Conservation (phyloP, 2,329 filamentous ascomycete species). For the Apiospora kogelbergensis region DNA sequence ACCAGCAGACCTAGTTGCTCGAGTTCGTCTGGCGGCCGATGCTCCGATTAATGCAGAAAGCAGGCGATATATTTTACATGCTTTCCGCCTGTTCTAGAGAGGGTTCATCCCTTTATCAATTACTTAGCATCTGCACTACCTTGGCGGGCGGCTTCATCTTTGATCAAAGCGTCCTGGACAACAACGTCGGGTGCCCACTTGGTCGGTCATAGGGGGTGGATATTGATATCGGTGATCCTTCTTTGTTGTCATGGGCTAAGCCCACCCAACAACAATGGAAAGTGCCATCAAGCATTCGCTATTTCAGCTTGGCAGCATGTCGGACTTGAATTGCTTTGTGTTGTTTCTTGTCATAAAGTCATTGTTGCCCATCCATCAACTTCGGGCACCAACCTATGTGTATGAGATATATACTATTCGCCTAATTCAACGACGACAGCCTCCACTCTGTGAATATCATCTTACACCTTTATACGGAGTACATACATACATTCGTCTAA, state of each 20-base stretch:
- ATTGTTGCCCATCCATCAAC: neutral
- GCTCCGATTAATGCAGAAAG: neutral
- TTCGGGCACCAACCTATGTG: neutral
- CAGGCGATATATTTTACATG: neutral
- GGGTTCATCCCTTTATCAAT: neutral
- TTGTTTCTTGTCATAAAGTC: neutral
- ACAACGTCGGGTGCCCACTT: neutral
- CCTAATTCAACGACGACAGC: neutral
- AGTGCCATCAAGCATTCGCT: neutral
- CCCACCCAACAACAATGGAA: neutral
- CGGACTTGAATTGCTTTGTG: neutral
- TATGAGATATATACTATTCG: neutral
- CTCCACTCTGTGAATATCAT: neutral
- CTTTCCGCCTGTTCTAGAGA: neutral
- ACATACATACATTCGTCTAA: neutral
- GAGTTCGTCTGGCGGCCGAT: neutral
- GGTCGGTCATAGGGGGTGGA: neutral
- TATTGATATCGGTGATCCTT: neutral
- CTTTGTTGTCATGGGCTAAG: conserved; percentile 4
- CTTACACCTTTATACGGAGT: neutral
- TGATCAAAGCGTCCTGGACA: neutral
- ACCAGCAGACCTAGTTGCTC: neutral
- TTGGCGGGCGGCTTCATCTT: neutral
- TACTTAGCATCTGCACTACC: neutral
- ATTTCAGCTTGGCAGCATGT: neutral